phyloP scores from a whole-genome alignment of 306 rosid genomes.

The Carpinus viminea region DNA sequence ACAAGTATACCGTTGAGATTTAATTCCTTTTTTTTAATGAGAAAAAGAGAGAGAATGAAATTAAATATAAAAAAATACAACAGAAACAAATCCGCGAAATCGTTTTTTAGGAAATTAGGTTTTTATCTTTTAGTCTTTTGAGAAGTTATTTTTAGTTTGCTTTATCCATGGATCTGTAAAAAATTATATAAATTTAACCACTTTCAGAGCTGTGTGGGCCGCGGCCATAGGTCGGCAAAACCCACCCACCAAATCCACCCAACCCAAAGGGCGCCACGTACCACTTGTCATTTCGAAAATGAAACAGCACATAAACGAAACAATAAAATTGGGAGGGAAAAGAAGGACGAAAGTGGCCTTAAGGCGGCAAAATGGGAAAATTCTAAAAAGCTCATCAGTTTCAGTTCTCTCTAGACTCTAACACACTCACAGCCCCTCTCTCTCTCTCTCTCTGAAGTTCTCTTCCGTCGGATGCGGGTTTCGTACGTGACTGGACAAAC shows the following conservation, averaged over 20 bases:
- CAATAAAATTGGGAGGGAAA: constrained; percentile 17
- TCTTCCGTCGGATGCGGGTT: not conserved
- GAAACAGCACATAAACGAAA: too few species aligned
- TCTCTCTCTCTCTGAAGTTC: not conserved
- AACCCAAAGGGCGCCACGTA: not conserved
- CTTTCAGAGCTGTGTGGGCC: not conserved
- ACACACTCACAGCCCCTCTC: not conserved
- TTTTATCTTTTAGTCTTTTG: too few species aligned
- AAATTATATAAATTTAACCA: too few species aligned
- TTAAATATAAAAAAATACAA: too few species aligned
- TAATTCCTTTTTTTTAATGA: too few species aligned
- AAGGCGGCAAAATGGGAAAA: constrained; percentile 27
- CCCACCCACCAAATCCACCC: not conserved
- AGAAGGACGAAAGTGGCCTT: constrained; percentile 28
- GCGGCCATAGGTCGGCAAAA: not conserved
- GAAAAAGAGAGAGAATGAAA: too few species aligned
- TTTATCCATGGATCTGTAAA: too few species aligned
- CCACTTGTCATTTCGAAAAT: too few species aligned
- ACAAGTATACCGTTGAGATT: too few species aligned
- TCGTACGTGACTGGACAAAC: not conserved
- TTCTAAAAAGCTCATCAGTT: not conserved
- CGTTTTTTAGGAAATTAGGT: too few species aligned
- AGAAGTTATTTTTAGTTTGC: too few species aligned
- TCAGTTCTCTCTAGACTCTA: not conserved
- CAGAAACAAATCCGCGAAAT: too few species aligned